Evolutionary conservation across 306 rosid species (phyloP).

Genomic region (Castanea crenata): DNA sequence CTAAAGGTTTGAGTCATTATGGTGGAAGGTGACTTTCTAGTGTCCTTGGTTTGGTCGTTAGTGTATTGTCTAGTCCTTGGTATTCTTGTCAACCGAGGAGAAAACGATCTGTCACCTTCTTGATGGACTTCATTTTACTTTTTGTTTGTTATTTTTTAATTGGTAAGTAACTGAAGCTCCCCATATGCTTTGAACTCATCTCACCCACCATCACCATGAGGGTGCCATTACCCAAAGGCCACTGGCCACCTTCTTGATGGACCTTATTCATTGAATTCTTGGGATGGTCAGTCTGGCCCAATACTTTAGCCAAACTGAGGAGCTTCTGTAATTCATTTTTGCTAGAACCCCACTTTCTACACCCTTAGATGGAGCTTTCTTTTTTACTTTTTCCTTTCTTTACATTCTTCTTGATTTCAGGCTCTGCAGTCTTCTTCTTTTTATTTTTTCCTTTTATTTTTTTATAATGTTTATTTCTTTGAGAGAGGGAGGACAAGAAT

Average conservation of each 20-base stretch:
- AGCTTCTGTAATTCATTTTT: neutral
- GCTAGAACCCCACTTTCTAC: neutral
- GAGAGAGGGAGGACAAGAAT: neutral
- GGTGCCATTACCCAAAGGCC: too few species aligned
- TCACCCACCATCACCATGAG: too few species aligned
- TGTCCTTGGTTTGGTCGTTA: constrained; percentile 17
- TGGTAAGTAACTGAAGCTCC: too few species aligned
- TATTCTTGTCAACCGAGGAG: neutral
- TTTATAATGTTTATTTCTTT: neutral
- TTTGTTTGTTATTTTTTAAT: too few species aligned
- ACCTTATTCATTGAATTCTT: neutral
- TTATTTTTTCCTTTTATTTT: too few species aligned
- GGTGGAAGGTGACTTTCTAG: constrained; percentile 13
- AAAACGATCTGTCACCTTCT: neutral
- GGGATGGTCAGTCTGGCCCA: neutral
- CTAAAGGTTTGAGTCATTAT: constrained; percentile 3
- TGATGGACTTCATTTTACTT: too few species aligned
- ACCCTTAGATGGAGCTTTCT: neutral
- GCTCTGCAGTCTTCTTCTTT: neutral
- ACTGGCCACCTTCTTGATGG: neutral
- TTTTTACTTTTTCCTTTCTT: neutral
- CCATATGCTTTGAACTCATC: too few species aligned
- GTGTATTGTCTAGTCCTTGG: constrained; percentile 3
- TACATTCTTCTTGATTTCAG: neutral
- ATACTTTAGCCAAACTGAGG: neutral